Percentiles rank a stretch among this genome's conserved stretches.
Evolutionary conservation across 2,329 filamentous ascomycete species (phyloP).

Genomic region (Phaeomoniella chlamydospora): DNA sequence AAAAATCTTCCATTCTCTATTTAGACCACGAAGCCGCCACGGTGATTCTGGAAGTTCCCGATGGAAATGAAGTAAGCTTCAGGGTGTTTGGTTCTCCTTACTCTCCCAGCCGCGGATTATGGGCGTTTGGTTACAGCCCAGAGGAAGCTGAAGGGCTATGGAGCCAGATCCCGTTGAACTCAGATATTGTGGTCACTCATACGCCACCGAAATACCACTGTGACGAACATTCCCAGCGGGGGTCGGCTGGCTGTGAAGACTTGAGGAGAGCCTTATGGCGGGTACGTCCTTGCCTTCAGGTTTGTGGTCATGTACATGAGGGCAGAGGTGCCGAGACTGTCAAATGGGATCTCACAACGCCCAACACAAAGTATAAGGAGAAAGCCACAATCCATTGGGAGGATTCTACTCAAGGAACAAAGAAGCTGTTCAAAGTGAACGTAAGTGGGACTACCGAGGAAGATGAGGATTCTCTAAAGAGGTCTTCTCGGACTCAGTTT

Average conservation of each 20-base stretch:
- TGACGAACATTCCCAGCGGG: slow-evolving; percentile 40
- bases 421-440: slow-evolving; percentile 40
- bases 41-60: slow-evolving; percentile 43
- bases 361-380: slow-evolving; percentile 16
- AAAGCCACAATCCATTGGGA: slow-evolving; percentile 21
- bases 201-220: slow-evolving; percentile 61
- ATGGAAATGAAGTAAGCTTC: slow-evolving; percentile 38
- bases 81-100: slow-evolving; percentile 71
- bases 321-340: slow-evolving; percentile 55
- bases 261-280: slow-evolving; percentile 61
- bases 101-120: slow-evolving; percentile 62
- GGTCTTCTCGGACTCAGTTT: slow-evolving; percentile 2
- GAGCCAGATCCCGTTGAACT: slow-evolving; percentile 53
- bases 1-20: slow-evolving; percentile 57
- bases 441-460: slow-evolving; percentile 27
- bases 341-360: slow-evolving; percentile 46
- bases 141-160: slow-evolving; percentile 54
- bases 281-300: slow-evolving; percentile 58
- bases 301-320: slow-evolving; percentile 77
- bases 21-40: slow-evolving; percentile 53
- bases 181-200: slow-evolving; percentile 71
- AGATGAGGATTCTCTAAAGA: slow-evolving; percentile 9
- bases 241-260: slow-evolving; percentile 54
- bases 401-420: slow-evolving; percentile 33
- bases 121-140: slow-evolving; percentile 63